These are phyloP conservation scores for Arbutus unedo DNA, from an alignment of 148 eudicot genomes.

Conservation along the genomic window DNA sequence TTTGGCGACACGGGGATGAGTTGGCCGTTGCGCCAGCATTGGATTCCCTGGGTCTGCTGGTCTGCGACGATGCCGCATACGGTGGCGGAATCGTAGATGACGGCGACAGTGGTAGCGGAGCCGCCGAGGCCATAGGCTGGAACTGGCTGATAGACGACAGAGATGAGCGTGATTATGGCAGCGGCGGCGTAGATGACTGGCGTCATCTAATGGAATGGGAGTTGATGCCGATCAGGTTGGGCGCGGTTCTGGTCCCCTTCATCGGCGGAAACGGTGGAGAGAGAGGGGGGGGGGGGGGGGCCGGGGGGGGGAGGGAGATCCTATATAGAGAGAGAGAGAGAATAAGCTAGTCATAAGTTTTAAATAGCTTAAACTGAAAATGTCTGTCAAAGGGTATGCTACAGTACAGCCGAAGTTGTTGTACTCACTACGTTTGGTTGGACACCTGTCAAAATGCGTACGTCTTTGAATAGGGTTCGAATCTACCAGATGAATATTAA, in stretches of 20 bases:
- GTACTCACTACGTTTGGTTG: neutral
- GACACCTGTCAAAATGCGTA: neutral
- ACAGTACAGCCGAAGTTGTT: neutral
- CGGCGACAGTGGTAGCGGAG: conserved; percentile 49
- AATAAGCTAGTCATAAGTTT: too few relatives aligned
- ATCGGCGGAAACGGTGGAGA: conserved; percentile 15
- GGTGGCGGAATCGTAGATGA: conserved; percentile 40
- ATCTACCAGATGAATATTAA: too few relatives aligned
- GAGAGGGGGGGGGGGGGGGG: conserved; percentile 3
- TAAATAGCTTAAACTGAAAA: too few relatives aligned
- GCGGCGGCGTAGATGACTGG: conserved; percentile 9
- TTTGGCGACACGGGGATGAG: conserved; percentile 28
- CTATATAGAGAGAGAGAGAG: neutral
- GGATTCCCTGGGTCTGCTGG: conserved; percentile 38
- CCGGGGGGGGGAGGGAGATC: neutral
- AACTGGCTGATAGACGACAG: neutral
- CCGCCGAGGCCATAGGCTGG: conserved; percentile 39
- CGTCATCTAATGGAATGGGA: conserved; percentile 38
- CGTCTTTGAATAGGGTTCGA: neutral
- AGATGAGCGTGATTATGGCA: conserved; percentile 14
- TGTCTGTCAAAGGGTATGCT: neutral
- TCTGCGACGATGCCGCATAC: conserved; percentile 68
- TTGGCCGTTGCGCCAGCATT: conserved; percentile 37
- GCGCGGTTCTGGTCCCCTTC: conserved; percentile 13
- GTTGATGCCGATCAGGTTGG: neutral